Evolutionary conservation across 768 basidiomycete genomes (phyloP).

Genomic region (Holtermanniella nyarrowii): DNA sequence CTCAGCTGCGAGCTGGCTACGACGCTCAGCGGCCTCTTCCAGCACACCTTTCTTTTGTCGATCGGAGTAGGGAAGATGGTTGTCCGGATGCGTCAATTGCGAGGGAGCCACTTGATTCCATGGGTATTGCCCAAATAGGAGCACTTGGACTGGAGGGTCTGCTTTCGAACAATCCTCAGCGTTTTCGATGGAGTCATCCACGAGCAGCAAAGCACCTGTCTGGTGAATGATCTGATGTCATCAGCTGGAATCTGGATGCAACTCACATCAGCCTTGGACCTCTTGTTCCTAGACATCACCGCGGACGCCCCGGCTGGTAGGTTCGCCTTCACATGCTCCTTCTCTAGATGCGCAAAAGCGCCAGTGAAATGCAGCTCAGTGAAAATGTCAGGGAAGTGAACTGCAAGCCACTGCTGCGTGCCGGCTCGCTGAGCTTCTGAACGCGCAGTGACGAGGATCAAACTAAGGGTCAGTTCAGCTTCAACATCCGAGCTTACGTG

Average conservation of each 20-base stretch:
- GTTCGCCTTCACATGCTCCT: constrained; percentile 30
- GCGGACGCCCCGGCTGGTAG: constrained; percentile 4
- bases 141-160: constrained; percentile 49
- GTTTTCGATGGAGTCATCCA: constrained; percentile 76
- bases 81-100: constrained; percentile 12
- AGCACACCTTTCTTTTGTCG: constrained; percentile 19
- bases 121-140: constrained; percentile 65
- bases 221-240: constrained; percentile 52
- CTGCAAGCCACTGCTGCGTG: constrained; percentile 59
- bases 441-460: constrained; percentile 70
- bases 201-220: constrained; percentile 55
- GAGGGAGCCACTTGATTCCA: constrained; percentile 56
- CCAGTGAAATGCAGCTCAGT: constrained; percentile 55
- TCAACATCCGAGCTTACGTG: constrained; percentile 23
- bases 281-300: constrained; percentile 45
- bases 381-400: constrained; percentile 54
- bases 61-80: constrained; percentile 30
- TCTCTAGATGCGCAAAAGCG: constrained; percentile 47
- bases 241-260: background rate
- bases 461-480: constrained; percentile 17
- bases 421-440: constrained; percentile 49
- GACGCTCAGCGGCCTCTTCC: constrained; percentile 49
- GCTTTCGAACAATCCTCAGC: constrained; percentile 52
- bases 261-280: constrained; percentile 56
- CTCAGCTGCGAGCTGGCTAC: constrained; percentile 47